Percentiles rank a stretch among this genome's conserved stretches.
phyloP scores from a whole-genome alignment of 1,139 yeast species.

The Diutina pseudorugosa region DNA sequence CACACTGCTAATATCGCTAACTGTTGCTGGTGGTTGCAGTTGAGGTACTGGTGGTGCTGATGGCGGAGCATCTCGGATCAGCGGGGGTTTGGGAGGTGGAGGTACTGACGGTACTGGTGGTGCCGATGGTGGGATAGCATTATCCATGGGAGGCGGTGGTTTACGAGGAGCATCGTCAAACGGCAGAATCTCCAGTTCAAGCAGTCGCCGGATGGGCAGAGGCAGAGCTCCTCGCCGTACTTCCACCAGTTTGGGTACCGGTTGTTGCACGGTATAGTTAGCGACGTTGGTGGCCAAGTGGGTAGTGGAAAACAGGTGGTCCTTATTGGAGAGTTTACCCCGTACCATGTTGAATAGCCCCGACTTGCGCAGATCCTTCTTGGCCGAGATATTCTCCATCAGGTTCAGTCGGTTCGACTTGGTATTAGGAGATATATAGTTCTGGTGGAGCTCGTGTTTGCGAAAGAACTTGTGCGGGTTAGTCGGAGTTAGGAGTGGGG shows the following conservation, averaged over 20 bases:
- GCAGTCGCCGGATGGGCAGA: background rate
- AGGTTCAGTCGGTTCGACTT: conserved; percentile 34
- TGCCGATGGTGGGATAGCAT: background rate
- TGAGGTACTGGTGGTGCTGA: background rate
- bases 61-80: background rate
- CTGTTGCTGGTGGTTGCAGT: too few relatives aligned
- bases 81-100: background rate
- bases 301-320: background rate
- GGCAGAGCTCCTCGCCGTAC: background rate
- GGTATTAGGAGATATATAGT: conserved; percentile 17
- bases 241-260: background rate
- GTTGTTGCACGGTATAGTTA: background rate
- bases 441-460: conserved; percentile 13
- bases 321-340: conserved; percentile 1
- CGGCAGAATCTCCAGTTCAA: conserved; percentile 1
- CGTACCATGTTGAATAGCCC: background rate
- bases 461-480: conserved; percentile 41
- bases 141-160: background rate
- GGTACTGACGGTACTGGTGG: background rate
- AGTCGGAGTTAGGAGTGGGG: background rate
- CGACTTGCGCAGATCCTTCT: conserved; percentile 1
- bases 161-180: background rate
- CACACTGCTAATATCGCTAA: background rate
- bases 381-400: conserved; percentile 5
- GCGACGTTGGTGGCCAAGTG: background rate